These are phyloP conservation scores for Hyaloscypha hepaticicola DNA, from an alignment of 495 filamentous ascomycete species.

Conservation along the genomic window DNA sequence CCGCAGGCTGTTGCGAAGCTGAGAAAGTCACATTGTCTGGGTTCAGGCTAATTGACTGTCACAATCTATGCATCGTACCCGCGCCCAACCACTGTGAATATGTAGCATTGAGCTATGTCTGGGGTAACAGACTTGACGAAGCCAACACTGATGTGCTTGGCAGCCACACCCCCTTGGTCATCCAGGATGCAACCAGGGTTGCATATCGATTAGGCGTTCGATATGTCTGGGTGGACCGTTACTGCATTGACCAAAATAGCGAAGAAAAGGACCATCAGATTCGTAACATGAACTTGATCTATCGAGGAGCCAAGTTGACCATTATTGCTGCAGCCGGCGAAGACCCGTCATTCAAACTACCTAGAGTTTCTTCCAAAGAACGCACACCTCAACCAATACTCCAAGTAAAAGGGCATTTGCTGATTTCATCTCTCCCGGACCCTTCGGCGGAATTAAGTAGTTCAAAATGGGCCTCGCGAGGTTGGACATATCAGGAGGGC, in stretches of 20 bases:
- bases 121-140: background rate
- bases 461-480: background rate
- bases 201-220: background rate
- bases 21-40: background rate
- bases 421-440: background rate
- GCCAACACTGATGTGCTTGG: background rate
- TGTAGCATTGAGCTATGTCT: background rate
- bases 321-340: constrained; percentile 30
- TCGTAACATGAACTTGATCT: constrained; percentile 31
- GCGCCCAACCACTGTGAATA: background rate
- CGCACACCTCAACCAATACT: background rate
- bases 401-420: background rate
- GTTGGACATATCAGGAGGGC: background rate
- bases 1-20: background rate
- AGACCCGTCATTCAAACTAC: constrained; percentile 25
- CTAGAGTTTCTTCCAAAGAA: constrained; percentile 14
- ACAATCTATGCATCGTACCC: background rate
- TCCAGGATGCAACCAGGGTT: background rate
- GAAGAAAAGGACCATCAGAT: constrained; percentile 13
- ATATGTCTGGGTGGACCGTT: constrained; percentile 8
- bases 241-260: constrained; percentile 11
- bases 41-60: background rate
- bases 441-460: background rate
- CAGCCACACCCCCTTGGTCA: background rate
- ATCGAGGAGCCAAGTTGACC: constrained; percentile 28